A percentile compares a stretch with the other conserved stretches of the same genome.
Conservation (phyloP, 805 yeast genomes). For the Nakazawaea pomicola region DNA sequence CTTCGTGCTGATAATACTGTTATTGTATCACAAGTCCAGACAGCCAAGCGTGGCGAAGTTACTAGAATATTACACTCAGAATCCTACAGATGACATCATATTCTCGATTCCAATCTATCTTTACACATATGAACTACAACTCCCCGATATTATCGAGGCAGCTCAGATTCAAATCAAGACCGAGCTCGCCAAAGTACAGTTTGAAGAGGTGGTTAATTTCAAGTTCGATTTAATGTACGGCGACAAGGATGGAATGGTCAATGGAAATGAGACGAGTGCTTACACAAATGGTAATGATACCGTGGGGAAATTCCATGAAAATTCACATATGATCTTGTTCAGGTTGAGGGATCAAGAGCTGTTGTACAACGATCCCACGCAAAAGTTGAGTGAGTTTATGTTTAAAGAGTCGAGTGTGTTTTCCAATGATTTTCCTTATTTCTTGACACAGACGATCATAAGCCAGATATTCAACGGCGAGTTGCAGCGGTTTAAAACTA, state of each 20-base stretch:
- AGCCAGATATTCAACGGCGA: slow-evolving; percentile 27
- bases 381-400: slow-evolving; percentile 23
- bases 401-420: slow-evolving; percentile 34
- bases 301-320: slow-evolving; percentile 10
- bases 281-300: slow-evolving; percentile 7
- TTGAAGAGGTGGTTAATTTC: slow-evolving; percentile 17
- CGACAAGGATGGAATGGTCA: slow-evolving; percentile 7
- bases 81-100: slow-evolving; percentile 37
- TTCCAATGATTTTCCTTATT: slow-evolving; percentile 47
- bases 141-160: slow-evolving; percentile 66
- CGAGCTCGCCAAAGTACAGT: slow-evolving; percentile 24
- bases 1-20: not conserved
- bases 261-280: not conserved
- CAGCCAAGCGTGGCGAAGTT: not conserved
- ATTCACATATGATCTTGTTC: slow-evolving; percentile 19
- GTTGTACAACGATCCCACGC: slow-evolving; percentile 22
- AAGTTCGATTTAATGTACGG: slow-evolving; percentile 20
- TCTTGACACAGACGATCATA: slow-evolving; percentile 34
- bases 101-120: slow-evolving; percentile 39
- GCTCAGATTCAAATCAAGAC: slow-evolving; percentile 41
- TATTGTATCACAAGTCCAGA: not conserved
- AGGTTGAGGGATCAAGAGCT: slow-evolving; percentile 20
- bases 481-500: slow-evolving; percentile 18
- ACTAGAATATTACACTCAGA: slow-evolving; percentile 20
- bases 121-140: slow-evolving; percentile 39